Base-by-base conservation (phyloP, 1,139 yeast genomes). In the Candida sp. region DNA sequence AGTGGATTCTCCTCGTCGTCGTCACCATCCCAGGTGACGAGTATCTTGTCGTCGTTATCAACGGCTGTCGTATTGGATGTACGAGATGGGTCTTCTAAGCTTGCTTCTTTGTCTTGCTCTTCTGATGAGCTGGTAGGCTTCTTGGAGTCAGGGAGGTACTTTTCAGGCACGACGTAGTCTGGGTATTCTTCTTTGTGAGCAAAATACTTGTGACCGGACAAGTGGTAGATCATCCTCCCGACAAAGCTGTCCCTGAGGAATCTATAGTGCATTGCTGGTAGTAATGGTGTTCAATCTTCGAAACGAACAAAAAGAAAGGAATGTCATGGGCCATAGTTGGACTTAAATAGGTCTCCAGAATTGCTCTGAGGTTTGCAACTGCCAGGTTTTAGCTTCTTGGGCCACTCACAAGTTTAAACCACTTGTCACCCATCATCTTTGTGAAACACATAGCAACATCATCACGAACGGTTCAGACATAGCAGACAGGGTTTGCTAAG, bases 121-220 rank as follows among this genome's bases (percentile, higher is more conserved):
- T 28, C 43, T 6, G n/a, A n/a, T n/a, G n/a, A n/a, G n/a, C n/a
- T 46, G 39, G 30, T 42, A 43, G 35, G 26, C 44, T 23, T 30
- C 50, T 28, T 39, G 31, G 23, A 39, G 8, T 47, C 55, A 5
- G 46, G 44, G 30, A 59, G 57, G 51, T 73, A 73, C 35, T 62
- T 69, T 8, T 68, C 73, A 1, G 75, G 75, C 8, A 72, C 51
- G 2, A 71, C 58, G 49, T 70, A 72, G 23, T 58, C 71, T 3
- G 62, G 55, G 6, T 49, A 44, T 40, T 73, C 78, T 55, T 73
- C 78, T 25, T 58, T 55, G 48, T 71, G 66, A 3, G 51, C 49
- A 51, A 70, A 66, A 7, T 54, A 43, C 51, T 63, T 69, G 44
- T 66, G 63, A 1, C 62, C 58, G 1, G 75, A 64, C 4, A 69